Evolutionary conservation across 208 protist genomes (phyloP).

Genomic region (Trypanosoma avium): DNA sequence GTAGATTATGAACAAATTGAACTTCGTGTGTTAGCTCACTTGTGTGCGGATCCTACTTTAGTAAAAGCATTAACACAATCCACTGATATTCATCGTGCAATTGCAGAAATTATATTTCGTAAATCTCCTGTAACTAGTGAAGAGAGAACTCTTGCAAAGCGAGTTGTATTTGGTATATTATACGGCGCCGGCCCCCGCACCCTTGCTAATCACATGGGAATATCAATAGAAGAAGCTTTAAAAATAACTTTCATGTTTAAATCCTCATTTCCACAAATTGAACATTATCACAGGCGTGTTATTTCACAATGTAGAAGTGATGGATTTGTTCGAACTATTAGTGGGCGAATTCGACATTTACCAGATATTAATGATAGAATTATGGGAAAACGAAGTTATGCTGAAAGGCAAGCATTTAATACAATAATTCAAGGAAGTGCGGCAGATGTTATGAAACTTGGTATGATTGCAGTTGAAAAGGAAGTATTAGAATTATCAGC

Average conservation of each 20-base stretch:
- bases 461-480: slow-evolving; percentile 77
- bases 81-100: slow-evolving; percentile 73
- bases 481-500: slow-evolving; percentile 56
- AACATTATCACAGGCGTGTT: slow-evolving; percentile 58
- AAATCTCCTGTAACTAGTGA: slow-evolving; percentile 60
- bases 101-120: slow-evolving; percentile 78
- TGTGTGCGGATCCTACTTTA: slow-evolving; percentile 69
- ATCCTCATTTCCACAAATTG: slow-evolving; percentile 61
- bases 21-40: slow-evolving; percentile 87
- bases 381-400: slow-evolving; percentile 62
- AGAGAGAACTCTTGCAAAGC: slow-evolving; percentile 79
- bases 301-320: slow-evolving; percentile 62
- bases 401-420: slow-evolving; percentile 91
- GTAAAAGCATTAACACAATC: slow-evolving; percentile 60
- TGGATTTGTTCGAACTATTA: slow-evolving; percentile 84
- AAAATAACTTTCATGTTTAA: slow-evolving; percentile 57
- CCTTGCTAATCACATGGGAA: slow-evolving; percentile 67
- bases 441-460: slow-evolving; percentile 88
- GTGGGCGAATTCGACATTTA: slow-evolving; percentile 67
- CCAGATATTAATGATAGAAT: slow-evolving; percentile 68
- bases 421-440: slow-evolving; percentile 88
- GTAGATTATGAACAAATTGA: slow-evolving; percentile 93
- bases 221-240: slow-evolving; percentile 61
- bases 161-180: slow-evolving; percentile 85
- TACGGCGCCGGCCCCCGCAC: slow-evolving; percentile 81